Evolutionary conservation across 306 rosid species (phyloP).

Genomic region (Acacia acuminata): DNA sequence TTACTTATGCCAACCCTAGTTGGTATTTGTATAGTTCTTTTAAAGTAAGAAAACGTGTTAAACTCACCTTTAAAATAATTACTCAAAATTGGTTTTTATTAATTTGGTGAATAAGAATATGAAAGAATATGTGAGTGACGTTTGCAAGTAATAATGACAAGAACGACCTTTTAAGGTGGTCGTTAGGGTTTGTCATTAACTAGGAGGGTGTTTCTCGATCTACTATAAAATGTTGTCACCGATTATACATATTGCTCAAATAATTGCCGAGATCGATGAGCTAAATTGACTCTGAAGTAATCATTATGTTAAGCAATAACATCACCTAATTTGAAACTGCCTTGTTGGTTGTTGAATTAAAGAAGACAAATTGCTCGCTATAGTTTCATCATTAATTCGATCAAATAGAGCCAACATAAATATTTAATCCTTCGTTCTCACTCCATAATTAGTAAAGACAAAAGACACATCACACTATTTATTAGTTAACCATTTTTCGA

Average conservation of each 20-base stretch:
- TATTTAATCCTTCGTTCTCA: constrained; percentile 26
- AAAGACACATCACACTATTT: not conserved
- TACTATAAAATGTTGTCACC: not conserved
- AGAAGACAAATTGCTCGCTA: not conserved
- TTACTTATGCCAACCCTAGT: too few species aligned
- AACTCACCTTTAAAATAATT: not conserved
- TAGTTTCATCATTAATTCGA: constrained; percentile 2
- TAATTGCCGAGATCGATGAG: constrained; percentile 8
- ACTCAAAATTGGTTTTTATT: not conserved
- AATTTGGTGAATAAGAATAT: not conserved
- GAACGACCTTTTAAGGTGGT: constrained; percentile 32
- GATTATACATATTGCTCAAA: constrained; percentile 28
- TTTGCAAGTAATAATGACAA: constrained; percentile 34
- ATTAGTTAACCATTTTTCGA: not conserved
- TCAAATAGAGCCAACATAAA: not conserved
- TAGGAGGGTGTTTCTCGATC: constrained; percentile 24
- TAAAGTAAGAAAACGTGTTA: not conserved
- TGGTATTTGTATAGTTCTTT: not conserved
- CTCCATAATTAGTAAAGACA: not conserved
- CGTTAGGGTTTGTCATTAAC: constrained; percentile 35
- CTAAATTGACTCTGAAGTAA: constrained; percentile 38
- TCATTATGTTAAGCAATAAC: constrained; percentile 26
- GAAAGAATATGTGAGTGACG: not conserved
- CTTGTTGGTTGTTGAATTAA: constrained; percentile 37
- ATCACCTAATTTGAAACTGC: constrained; percentile 23